Evolutionary conservation across 306 rosid species (phyloP).

Genomic region (Lathyrus sativus): DNA sequence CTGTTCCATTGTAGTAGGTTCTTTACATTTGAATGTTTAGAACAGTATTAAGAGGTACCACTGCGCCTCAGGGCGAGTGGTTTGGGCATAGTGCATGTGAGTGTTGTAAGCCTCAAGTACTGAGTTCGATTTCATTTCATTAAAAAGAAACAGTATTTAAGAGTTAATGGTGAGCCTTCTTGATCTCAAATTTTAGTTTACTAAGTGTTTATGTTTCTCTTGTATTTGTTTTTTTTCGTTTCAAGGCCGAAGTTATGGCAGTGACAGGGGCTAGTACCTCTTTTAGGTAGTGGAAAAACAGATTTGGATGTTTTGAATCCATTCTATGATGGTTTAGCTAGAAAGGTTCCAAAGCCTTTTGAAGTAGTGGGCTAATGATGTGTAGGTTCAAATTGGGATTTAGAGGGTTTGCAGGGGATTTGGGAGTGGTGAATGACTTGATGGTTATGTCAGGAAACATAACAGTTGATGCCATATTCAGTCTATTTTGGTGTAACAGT

Average conservation of each 20-base stretch:
- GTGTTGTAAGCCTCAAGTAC: too few relatives aligned
- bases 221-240: not conserved
- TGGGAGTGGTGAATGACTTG: not conserved
- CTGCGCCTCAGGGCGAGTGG: too few relatives aligned
- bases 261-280: not conserved
- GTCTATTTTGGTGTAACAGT: too few relatives aligned
- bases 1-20: conserved; percentile 1
- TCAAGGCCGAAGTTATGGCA: conserved; percentile 1
- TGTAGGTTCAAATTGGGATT: conserved; percentile 1
- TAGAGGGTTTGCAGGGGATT: conserved; percentile 3
- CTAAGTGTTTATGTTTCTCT: conserved; percentile 1
- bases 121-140: too few relatives aligned
- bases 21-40: not conserved
- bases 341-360: not conserved
- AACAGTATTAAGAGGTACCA: not conserved
- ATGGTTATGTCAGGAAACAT: not conserved
- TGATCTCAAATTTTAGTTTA: not conserved
- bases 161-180: not conserved
- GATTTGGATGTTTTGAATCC: not conserved
- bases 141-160: not conserved
- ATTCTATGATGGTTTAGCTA: not conserved
- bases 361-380: not conserved
- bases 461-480: not conserved
- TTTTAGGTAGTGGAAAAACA: not conserved
- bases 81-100: too few relatives aligned